These are phyloP conservation scores for Cymbidium sinense DNA, from an alignment of 106 monocot species.

Conservation along the genomic window DNA sequence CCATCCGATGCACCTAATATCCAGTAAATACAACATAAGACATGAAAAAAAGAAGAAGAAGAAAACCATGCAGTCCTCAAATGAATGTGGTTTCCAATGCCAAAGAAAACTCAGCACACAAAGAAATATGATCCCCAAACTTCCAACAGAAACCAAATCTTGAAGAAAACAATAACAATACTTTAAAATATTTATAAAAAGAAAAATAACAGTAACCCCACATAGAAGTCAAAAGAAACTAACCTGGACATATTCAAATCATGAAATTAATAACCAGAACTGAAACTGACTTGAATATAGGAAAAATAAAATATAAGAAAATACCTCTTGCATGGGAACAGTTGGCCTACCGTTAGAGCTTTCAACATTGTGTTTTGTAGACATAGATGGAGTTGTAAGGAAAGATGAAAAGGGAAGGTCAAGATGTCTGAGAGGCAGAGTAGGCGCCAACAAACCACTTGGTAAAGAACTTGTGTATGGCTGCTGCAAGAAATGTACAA, in stretches of 20 bases:
- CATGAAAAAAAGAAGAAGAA: no score
- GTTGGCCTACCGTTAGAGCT: conserved; percentile 45
- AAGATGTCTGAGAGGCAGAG: conserved; percentile 43
- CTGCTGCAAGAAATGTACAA: conserved; percentile 46
- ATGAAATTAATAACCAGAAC: background rate
- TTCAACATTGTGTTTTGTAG: conserved; percentile 56
- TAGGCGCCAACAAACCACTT: conserved; percentile 43
- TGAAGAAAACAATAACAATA: background rate
- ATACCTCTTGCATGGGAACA: conserved; percentile 68
- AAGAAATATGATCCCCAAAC: background rate
- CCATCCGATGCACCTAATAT: no score
- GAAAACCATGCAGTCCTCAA: no score
- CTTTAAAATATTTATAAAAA: background rate
- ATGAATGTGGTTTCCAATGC: no score
- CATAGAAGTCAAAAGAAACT: background rate
- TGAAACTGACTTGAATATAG: background rate
- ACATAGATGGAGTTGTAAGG: conserved; percentile 44
- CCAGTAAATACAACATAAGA: no score
- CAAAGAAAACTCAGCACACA: background rate
- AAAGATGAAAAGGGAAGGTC: conserved; percentile 61
- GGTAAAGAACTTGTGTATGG: conserved; percentile 54
- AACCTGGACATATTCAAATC: background rate
- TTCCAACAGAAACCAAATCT: background rate
- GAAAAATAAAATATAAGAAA: background rate
- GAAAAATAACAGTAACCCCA: background rate